phyloP scores from a whole-genome alignment of 2,329 filamentous ascomycete genomes.

The Alternaria panax region DNA sequence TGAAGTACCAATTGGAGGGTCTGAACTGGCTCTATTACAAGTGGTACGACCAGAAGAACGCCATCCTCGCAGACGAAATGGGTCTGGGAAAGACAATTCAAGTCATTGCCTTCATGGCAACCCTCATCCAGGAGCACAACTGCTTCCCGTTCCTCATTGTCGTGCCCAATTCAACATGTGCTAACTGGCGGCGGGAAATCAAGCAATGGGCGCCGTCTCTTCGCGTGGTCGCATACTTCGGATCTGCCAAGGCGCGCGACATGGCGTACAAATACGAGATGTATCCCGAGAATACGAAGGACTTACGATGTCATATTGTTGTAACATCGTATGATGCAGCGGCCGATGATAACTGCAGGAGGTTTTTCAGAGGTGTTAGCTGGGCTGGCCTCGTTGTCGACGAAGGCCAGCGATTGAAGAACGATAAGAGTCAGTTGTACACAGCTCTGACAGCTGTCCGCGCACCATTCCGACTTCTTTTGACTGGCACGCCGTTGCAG shows the following conservation, averaged over 20 bases:
- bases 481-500: slow-evolving; percentile 90
- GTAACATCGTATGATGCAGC: slow-evolving; percentile 95
- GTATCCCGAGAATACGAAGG: slow-evolving; percentile 70
- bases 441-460: slow-evolving; percentile 74
- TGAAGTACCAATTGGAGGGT: slow-evolving; percentile 92
- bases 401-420: slow-evolving; percentile 94
- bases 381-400: slow-evolving; percentile 94
- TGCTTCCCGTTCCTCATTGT: slow-evolving; percentile 94
- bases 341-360: slow-evolving; percentile 71
- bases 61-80: slow-evolving; percentile 97
- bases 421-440: slow-evolving; percentile 86
- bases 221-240: slow-evolving; percentile 92
- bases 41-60: slow-evolving; percentile 81
- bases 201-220: slow-evolving; percentile 89
- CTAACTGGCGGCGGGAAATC: slow-evolving; percentile 97
- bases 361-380: slow-evolving; percentile 72
- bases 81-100: slow-evolving; percentile 97
- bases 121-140: slow-evolving; percentile 66
- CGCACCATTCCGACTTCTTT: slow-evolving; percentile 81
- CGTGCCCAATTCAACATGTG: slow-evolving; percentile 91
- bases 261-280: slow-evolving; percentile 84
- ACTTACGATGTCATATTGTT: slow-evolving; percentile 87
- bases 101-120: slow-evolving; percentile 81
- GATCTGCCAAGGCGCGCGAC: slow-evolving; percentile 74
- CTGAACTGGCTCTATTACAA: slow-evolving; percentile 95